phyloP scores from a whole-genome alignment of 1,284 basidiomycete species.

The Blastosporella zonata region DNA sequence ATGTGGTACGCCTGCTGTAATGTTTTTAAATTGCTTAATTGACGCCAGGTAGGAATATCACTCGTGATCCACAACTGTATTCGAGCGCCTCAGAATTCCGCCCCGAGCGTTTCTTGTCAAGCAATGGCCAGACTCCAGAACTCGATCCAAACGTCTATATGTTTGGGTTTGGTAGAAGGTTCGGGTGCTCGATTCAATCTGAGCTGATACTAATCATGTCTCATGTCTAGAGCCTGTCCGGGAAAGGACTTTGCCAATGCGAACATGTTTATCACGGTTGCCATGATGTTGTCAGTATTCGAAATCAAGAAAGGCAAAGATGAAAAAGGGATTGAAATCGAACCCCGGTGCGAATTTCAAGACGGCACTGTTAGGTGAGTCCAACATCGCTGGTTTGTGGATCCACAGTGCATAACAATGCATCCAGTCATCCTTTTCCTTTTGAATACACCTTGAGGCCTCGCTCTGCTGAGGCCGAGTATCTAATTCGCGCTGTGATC shows the following conservation, averaged over 20 bases:
- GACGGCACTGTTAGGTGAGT: constrained; percentile 15
- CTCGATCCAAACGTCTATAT: constrained; percentile 10
- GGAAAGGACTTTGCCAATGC: constrained; percentile 17
- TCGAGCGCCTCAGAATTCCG: constrained; percentile 12
- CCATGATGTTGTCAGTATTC: constrained; percentile 17
- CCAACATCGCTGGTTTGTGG: neutral
- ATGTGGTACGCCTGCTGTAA: constrained; percentile 27
- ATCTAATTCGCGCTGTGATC: constrained; percentile 13
- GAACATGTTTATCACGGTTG: constrained; percentile 16
- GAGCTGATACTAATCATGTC: neutral
- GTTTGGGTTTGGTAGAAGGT: constrained; percentile 15
- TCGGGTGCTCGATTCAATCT: neutral
- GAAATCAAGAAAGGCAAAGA: constrained; percentile 11
- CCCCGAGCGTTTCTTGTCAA: constrained; percentile 11
- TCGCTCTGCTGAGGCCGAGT: constrained; percentile 20
- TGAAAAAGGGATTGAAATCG: constrained; percentile 11
- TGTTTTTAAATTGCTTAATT: neutral
- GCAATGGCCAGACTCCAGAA: constrained; percentile 2
- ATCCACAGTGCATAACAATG: neutral
- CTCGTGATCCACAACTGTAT: constrained; percentile 12
- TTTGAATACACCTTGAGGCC: constrained; percentile 22
- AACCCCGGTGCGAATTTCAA: constrained; percentile 11
- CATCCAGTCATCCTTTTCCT: constrained; percentile 20
- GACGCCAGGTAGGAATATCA: constrained; percentile 8
- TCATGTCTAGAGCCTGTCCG: constrained; percentile 16